These are phyloP conservation scores for Pedinophyceae sp. DNA, from an alignment of 139 green algal genomes.

Conservation along the genomic window DNA sequence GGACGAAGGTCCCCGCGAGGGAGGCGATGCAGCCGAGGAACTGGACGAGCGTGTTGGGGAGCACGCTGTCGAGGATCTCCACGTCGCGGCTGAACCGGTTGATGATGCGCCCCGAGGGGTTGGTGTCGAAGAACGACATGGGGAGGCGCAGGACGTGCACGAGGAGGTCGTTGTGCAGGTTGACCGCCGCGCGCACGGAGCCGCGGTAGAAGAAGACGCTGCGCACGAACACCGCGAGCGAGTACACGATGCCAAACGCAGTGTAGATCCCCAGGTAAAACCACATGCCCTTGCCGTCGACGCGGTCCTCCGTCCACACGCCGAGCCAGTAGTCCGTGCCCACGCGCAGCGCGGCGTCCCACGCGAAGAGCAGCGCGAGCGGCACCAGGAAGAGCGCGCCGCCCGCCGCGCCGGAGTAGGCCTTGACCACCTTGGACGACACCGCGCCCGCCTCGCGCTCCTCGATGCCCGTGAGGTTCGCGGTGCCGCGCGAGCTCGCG, in stretches of 20 bases:
- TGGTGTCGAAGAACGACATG: conserved; percentile 88
- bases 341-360: too few species aligned
- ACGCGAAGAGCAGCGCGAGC: neutral
- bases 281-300: conserved; percentile 14
- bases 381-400: neutral
- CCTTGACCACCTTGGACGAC: neutral
- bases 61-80: conserved; percentile 63
- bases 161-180: conserved; percentile 47
- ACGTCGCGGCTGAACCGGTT: conserved; percentile 76
- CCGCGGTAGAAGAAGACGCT: neutral
- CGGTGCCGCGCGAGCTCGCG: too few species aligned
- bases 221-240: conserved; percentile 4
- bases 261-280: conserved; percentile 65
- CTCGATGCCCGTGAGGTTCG: neutral
- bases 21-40: conserved; percentile 31
- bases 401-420: neutral
- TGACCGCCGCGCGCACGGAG: conserved; percentile 19
- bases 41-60: conserved; percentile 40
- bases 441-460: too few species aligned
- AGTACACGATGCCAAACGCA: conserved; percentile 9
- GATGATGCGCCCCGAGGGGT: conserved; percentile 70
- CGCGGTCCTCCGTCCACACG: conserved; percentile 44
- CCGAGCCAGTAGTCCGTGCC: conserved; percentile 54
- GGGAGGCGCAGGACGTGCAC: conserved; percentile 42
- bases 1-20: conserved; percentile 5